These are phyloP conservation scores for Phyllostachys edulis DNA, from an alignment of 176 grass and related monocot species.

Conservation along the genomic window DNA sequence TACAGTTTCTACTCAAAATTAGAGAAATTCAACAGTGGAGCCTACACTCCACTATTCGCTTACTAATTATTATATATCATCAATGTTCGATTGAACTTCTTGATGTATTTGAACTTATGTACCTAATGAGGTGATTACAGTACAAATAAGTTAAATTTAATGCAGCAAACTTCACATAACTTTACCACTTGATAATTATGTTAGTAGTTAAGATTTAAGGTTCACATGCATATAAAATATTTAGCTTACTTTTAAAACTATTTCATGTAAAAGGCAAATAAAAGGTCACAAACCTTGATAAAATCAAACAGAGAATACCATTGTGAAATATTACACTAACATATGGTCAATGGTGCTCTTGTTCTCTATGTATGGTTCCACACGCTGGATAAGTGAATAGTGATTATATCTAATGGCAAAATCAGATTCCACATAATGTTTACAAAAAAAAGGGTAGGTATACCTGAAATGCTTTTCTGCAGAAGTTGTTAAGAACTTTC, in stretches of 20 bases:
- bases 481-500: constrained; percentile 64
- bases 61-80: background rate
- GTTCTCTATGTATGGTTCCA: background rate
- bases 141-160: background rate
- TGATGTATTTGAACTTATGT: background rate
- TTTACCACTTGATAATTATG: background rate
- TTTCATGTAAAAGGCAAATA: constrained; percentile 1
- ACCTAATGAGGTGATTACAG: background rate
- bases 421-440: background rate
- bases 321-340: background rate
- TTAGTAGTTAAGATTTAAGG: background rate
- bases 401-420: background rate
- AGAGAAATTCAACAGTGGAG: background rate
- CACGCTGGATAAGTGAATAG: background rate
- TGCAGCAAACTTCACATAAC: background rate
- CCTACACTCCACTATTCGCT: background rate
- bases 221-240: background rate
- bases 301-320: background rate
- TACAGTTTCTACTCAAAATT: background rate
- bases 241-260: background rate
- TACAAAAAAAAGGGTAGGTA: background rate
- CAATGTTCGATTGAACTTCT: background rate
- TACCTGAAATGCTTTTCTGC: constrained; percentile 74
- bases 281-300: background rate
- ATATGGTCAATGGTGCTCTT: background rate